Evolutionary conservation across 2,329 filamentous ascomycete species (phyloP), one percentile per base, ranked within the genome.

Genomic region (Diaporthe nobilis): DNA sequence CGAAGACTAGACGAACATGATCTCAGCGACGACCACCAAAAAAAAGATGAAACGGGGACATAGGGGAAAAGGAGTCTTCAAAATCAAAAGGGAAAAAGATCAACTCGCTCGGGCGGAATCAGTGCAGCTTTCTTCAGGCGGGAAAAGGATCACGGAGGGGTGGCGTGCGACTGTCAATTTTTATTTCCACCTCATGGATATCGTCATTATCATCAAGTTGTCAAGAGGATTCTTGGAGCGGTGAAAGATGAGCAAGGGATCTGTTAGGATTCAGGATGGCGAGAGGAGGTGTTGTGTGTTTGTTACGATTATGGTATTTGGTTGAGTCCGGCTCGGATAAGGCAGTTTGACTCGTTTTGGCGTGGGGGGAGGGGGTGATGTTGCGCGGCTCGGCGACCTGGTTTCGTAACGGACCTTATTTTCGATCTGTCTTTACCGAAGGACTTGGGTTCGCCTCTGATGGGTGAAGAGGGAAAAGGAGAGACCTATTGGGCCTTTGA

Each of bases 1-100:
- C 63, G 63, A 70, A 70, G 49, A 73, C 58, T 73, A 73, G 71
- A 73, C 49, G 61, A 31, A 65, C 34, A 73, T 37, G 58, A 65
- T 65, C 58, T 65, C 58, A 73, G 58, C 51, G 60, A 73, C 37
- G 71, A 57, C 60, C 13, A 51, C 28, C 22, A 51, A 57, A 53
- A 49, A 72, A 39, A 44, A 28, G 58, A 73, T 22, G 25, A 65
- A 44, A 57, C 9, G 47, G 58, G 47, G 53, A 63, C 47, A 55
- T 34, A 22, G 25, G 51, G 49, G 71, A 31, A 55, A 39, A 61
- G 71, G 71, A 65, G 60, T 73, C 71, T 63, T 65, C 49, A 55
- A 65, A 55, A 42, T 34, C 58, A 44, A 71, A 73, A 55, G 34
- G 58, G 61, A 51, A 65, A 63, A 63, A 72, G 47, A 51, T 53